These are phyloP conservation scores for Pseudogymnoascus sp. DNA, from an alignment of 2,329 filamentous ascomycete genomes.

Conservation along the genomic window DNA sequence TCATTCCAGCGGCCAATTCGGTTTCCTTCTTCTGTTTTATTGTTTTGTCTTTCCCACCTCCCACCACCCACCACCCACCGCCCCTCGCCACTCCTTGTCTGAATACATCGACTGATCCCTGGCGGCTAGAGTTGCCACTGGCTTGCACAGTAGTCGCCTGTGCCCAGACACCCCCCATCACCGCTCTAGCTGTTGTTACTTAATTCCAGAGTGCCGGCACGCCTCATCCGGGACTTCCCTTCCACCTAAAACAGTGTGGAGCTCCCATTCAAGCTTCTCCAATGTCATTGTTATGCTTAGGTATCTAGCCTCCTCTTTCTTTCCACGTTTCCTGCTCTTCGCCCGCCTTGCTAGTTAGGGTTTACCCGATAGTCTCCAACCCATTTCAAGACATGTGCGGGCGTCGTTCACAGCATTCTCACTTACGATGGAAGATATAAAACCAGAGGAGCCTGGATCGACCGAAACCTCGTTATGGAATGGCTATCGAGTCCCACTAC, in stretches of 20 bases:
- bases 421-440: constrained; percentile 10
- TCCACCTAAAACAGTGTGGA: constrained; percentile 9
- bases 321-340: background rate
- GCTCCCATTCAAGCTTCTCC: constrained; percentile 7
- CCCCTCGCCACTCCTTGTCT: background rate
- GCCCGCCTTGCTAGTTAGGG: background rate
- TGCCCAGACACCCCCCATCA: constrained; percentile 2
- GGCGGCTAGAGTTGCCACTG: constrained; percentile 7
- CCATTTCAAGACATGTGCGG: constrained; percentile 6
- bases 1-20: background rate
- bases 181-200: constrained; percentile 1
- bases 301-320: constrained; percentile 3
- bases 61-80: background rate
- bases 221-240: constrained; percentile 9
- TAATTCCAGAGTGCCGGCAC: constrained; percentile 7
- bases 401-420: constrained; percentile 3
- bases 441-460: constrained; percentile 2
- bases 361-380: background rate
- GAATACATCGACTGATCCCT: background rate
- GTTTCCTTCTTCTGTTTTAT: background rate
- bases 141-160: constrained; percentile 1
- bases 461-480: background rate
- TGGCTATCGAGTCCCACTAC: background rate
- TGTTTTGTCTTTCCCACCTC: background rate
- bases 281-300: constrained; percentile 9